phyloP scores from a whole-genome alignment of 331 rosid species.

The Quercus lobata region DNA sequence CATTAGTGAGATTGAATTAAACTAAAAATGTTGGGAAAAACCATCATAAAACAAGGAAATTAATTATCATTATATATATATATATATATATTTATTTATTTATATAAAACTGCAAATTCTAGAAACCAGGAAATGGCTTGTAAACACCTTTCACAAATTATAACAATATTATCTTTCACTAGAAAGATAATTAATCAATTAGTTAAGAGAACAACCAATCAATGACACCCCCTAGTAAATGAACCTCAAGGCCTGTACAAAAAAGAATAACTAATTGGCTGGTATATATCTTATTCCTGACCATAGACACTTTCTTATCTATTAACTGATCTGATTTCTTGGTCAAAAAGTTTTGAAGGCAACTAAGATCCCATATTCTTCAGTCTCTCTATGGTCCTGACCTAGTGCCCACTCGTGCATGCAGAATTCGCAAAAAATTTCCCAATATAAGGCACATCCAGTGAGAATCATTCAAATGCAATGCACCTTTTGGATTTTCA shows the following conservation, averaged over 20 bases:
- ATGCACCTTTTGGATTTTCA: not conserved
- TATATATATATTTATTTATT: not conserved
- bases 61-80: slow-evolving; percentile 5
- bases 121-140: slow-evolving; percentile 1
- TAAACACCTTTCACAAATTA: not conserved
- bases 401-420: not conserved
- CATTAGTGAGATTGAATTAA: not conserved
- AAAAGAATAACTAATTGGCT: not conserved
- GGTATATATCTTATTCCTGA: not conserved
- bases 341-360: not conserved
- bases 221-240: not conserved
- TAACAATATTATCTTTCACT: not conserved
- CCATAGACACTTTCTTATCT: not conserved
- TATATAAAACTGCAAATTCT: not conserved
- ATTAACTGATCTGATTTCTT: not conserved
- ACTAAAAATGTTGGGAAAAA: not conserved
- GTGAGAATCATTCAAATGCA: not conserved
- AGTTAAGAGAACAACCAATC: not conserved
- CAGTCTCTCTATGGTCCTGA: not conserved
- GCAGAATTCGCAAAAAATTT: not conserved
- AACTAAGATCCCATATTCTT: not conserved
- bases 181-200: slow-evolving; percentile 4
- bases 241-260: not conserved
- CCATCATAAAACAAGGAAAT: slow-evolving; percentile 2
- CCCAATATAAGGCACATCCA: not conserved